phyloP scores from a whole-genome alignment of 306 rosid species.

The Ceratonia siliqua region DNA sequence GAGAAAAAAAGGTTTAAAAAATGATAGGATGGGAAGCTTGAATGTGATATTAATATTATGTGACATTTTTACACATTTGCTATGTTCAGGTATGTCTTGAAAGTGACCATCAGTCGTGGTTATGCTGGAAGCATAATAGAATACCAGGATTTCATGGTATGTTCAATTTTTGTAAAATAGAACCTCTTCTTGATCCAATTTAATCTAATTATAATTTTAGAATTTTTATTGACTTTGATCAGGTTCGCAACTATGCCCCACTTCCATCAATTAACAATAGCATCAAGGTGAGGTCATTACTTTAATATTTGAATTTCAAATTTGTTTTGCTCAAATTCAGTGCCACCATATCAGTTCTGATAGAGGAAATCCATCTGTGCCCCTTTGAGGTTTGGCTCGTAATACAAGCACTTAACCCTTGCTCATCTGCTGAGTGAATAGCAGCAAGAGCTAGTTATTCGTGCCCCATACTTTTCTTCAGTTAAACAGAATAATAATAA shows the following conservation, averaged over 20 bases:
- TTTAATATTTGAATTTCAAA: constrained; percentile 13
- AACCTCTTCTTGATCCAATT: constrained; percentile 20
- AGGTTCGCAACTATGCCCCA: constrained; percentile 95
- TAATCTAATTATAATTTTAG: constrained; percentile 18
- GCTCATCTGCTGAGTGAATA: neutral
- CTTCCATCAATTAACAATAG: constrained; percentile 89
- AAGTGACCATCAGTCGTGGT: constrained; percentile 92
- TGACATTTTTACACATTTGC: constrained; percentile 31
- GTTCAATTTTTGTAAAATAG: constrained; percentile 16
- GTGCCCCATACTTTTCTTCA: neutral
- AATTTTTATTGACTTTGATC: constrained; percentile 34
- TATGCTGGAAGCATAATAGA: constrained; percentile 92
- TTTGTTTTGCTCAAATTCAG: constrained; percentile 12
- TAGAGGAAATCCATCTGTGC: neutral
- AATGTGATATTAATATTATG: constrained; percentile 18
- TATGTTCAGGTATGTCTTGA: constrained; percentile 80
- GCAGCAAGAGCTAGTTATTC: neutral
- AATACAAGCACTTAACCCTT: too few relatives aligned
- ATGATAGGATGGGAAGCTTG: constrained; percentile 20
- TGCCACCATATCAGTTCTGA: constrained; percentile 8
- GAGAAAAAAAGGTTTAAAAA: neutral
- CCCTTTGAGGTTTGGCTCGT: neutral
- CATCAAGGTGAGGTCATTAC: constrained; percentile 77
- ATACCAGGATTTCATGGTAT: constrained; percentile 95
- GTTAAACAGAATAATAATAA: neutral